These are phyloP conservation scores for Ascomycota sp. DNA, from an alignment of 2,329 filamentous ascomycete genomes.

Conservation along the genomic window DNA sequence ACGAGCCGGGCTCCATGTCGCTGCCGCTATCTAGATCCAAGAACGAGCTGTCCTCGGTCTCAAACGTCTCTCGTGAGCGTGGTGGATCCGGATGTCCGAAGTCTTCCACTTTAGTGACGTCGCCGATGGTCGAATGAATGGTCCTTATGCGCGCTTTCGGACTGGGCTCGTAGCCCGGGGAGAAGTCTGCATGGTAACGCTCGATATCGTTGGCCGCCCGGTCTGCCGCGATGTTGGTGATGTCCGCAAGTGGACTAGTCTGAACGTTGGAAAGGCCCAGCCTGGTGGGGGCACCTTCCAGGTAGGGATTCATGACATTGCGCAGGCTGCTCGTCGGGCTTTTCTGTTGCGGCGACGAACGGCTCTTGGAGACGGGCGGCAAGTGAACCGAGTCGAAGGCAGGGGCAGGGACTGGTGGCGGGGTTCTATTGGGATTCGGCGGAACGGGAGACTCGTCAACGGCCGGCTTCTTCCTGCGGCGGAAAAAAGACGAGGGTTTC, in stretches of 20 bases:
- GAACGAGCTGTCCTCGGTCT: constrained; percentile 25
- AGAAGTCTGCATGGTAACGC: constrained; percentile 39
- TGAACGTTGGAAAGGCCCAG: constrained; percentile 7
- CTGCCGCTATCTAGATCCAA: constrained; percentile 26
- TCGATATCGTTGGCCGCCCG: constrained; percentile 8
- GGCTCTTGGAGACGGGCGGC: constrained; percentile 10
- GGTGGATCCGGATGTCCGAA: constrained; percentile 17
- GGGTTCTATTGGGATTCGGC: constrained; percentile 23
- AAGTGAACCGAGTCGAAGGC: constrained; percentile 15
- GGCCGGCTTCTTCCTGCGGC: constrained; percentile 77
- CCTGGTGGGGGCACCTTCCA: constrained; percentile 17
- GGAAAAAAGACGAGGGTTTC: constrained; percentile 87
- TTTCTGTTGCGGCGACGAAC: constrained; percentile 11
- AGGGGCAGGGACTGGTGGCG: constrained; percentile 17
- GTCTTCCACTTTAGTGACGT: constrained; percentile 4
- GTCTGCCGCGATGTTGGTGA: constrained; percentile 6
- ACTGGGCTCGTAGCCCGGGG: constrained; percentile 54
- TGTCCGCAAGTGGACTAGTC: constrained; percentile 6
- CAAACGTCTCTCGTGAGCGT: constrained; percentile 9
- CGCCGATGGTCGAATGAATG: constrained; percentile 28
- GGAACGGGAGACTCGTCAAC: constrained; percentile 48
- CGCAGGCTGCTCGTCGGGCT: constrained; percentile 65
- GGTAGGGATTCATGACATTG: constrained; percentile 72
- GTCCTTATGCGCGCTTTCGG: constrained; percentile 49
- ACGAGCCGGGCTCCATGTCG: constrained; percentile 21